phyloP scores from a whole-genome alignment of 768 basidiomycete species.

The Candolleomyces aberdarensis region DNA sequence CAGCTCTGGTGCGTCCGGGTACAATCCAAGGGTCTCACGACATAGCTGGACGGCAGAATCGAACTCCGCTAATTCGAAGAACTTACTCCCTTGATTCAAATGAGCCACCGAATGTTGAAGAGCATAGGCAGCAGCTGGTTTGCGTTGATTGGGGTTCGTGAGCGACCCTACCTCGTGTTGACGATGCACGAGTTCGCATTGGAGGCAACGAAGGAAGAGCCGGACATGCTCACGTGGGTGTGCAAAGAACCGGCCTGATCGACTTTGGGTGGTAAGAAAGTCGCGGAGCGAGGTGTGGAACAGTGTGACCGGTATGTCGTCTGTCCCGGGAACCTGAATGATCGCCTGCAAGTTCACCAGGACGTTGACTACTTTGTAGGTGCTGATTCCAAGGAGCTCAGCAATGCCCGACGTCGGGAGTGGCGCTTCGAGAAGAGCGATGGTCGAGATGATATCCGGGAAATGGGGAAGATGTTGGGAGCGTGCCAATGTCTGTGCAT shows the following conservation, averaged over 20 bases:
- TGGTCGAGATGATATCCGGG: not conserved
- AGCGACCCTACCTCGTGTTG: too few species aligned
- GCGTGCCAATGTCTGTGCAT: not conserved
- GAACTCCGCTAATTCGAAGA: too few species aligned
- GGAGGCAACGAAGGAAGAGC: too few species aligned
- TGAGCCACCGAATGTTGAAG: too few species aligned
- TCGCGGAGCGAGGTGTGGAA: not conserved
- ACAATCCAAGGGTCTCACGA: too few species aligned
- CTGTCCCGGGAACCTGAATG: not conserved
- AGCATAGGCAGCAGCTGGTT: too few species aligned
- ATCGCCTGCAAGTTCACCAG: not conserved
- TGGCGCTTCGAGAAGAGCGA: not conserved
- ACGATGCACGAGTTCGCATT: too few species aligned
- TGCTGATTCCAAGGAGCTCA: not conserved
- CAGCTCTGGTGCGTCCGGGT: too few species aligned
- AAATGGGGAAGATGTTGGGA: not conserved
- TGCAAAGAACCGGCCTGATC: not conserved
- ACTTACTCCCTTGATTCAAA: too few species aligned
- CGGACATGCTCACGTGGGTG: too few species aligned
- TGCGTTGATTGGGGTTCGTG: too few species aligned
- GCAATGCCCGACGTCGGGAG: not conserved
- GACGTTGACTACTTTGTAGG: not conserved
- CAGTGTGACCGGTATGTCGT: not conserved
- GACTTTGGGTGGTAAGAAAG: not conserved
- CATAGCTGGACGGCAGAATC: too few species aligned